Base-by-base conservation (phyloP, 2,329 filamentous ascomycete species). In the Curvularia sp. region DNA sequence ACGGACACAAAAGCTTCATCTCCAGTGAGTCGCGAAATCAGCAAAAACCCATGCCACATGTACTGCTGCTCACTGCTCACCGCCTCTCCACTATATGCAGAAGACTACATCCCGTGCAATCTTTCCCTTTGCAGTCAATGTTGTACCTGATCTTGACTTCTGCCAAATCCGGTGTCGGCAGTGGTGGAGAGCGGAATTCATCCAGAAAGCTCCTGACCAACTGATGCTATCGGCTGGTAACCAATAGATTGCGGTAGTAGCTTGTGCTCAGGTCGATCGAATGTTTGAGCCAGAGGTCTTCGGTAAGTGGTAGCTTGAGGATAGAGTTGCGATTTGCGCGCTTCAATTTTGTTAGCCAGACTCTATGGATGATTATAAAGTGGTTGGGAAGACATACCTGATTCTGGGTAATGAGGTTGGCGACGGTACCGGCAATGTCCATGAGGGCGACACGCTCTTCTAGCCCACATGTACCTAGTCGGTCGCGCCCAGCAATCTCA, bases 401-500 rank as follows among this genome's bases (percentile, higher is more conserved):
- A 41, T 77, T 70, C 63, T 73, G 70, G 2, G 87, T 80, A 58
- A 90, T 85, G 73, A 87, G 84, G 61, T 85, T 84, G 9, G 90
- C 90, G 59, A 94, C 86, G 45, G 88, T 83, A 52, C 87, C 86
- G 46, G 89, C 89, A 84, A 97, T 96, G 71, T 96, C 92, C 63
- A 89, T 88, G 53, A 94, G 83, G 0, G 92, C 92, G 41, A 93
- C 91, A 52, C 86, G 78, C 56, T 84, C 81, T 53, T 80, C 79
- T 6, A 86, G 77, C 13, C 82, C 76, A 53, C 78, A 80, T 21
- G 80, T 63, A 15, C 79, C 76, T 18, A 71, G 71, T 27, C 69
- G 50, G 21, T 78, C 76, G 39, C 80, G 77, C 30, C 78, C 80
- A 52, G 78, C 71, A 30, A 63, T 67, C 27, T 76, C 74, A 21